Evolutionary conservation across 345 rosid genomes (phyloP).

Genomic region (Moricandia moricandioides): DNA sequence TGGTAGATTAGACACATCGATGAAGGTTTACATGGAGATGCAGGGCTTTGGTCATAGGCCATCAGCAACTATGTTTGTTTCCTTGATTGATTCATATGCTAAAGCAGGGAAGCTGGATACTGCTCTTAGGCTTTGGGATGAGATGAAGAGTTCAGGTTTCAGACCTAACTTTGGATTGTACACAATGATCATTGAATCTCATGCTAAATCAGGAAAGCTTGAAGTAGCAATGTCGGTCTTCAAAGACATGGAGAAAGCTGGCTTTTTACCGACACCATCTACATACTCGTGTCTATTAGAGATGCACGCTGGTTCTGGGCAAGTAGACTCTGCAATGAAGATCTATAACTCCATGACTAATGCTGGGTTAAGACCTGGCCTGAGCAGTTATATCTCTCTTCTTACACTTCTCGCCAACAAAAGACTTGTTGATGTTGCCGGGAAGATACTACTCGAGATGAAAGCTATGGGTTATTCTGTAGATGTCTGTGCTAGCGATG

Average conservation of each 20-base stretch:
- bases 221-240: slow-evolving; percentile 83
- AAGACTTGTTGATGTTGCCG: slow-evolving; percentile 93
- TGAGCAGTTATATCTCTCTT: slow-evolving; percentile 81
- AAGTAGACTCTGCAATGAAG: slow-evolving; percentile 91
- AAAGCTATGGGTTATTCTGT: slow-evolving; percentile 89
- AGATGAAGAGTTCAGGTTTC: slow-evolving; percentile 78
- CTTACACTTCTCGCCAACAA: slow-evolving; percentile 79
- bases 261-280: slow-evolving; percentile 87
- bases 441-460: slow-evolving; percentile 92
- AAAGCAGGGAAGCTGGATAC: slow-evolving; percentile 93
- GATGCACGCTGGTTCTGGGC: slow-evolving; percentile 91
- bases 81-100: slow-evolving; percentile 79
- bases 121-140: slow-evolving; percentile 88
- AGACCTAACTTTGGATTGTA: slow-evolving; percentile 89
- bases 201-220: slow-evolving; percentile 96
- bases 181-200: slow-evolving; percentile 83
- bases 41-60: slow-evolving; percentile 73
- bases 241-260: slow-evolving; percentile 90
- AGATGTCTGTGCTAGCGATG: slow-evolving; percentile 93
- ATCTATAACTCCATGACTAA: slow-evolving; percentile 91
- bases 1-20: slow-evolving; percentile 85
- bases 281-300: slow-evolving; percentile 91
- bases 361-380: slow-evolving; percentile 84
- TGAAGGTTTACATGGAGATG: slow-evolving; percentile 89
- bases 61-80: slow-evolving; percentile 78